Base-by-base conservation (phyloP, 768 basidiomycete species). In the Russula abietina region DNA sequence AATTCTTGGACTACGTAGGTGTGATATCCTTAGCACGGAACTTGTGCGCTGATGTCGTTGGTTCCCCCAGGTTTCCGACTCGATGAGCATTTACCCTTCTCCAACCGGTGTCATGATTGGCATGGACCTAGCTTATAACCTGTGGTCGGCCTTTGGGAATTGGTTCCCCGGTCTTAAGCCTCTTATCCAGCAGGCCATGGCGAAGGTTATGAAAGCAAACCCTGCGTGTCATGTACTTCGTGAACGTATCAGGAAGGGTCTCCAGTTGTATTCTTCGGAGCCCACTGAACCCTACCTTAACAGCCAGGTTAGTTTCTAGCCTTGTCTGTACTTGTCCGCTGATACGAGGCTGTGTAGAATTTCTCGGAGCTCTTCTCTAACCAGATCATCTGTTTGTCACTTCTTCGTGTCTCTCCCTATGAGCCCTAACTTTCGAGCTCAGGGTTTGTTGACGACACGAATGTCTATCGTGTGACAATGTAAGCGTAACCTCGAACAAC, bases 121-220 rank as follows among this genome's bases (percentile, higher is more conserved):
- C 73, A 92, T 99, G 89, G 97, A 98, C 73, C 75, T 98, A 59
- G 96, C 97, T 0, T 98, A 98, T 77, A 99, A 98, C 75, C 71
- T 99, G 63, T 97, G 97, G 91, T 96, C 96, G 33, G 96, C 92
- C 1, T 99, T 96, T 70, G 97, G 97, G 65, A 96, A 96, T 73
- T 98, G 92, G 93, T 97, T 98, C 88, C 97, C 97, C 16, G 96
- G 97, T 51, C 84, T 98, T 82, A 98, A 98, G 76, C 95, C 95
- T 5, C 81, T 99, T 64, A 88, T 99, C 62, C 96, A 97, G 73
- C 95, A 97, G 75, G 97, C 96, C 6, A 97, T 99, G 94, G 93
- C 91, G 14, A 99, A 98, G 82, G 90, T 99, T 74, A 96, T 98
- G 93, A 99, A 99, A 76, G 97, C 97, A 57, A 98, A 99, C 71